Conservation (phyloP, 2,329 filamentous ascomycete species). For the Tolypocladium amazonense region DNA sequence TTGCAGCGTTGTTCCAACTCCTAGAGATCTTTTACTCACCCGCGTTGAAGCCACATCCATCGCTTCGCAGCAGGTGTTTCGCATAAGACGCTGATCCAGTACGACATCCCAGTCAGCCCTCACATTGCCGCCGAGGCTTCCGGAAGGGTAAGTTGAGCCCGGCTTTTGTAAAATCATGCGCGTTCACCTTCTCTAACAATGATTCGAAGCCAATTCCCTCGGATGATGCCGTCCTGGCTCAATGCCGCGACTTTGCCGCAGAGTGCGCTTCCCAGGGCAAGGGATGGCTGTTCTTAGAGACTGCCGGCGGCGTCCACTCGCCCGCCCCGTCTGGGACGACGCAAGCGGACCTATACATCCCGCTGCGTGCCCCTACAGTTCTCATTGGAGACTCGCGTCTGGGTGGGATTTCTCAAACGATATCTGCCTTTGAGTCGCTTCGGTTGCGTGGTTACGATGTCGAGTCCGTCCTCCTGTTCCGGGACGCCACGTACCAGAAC, state of each 20-base stretch:
- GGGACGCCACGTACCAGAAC: slow-evolving; percentile 56
- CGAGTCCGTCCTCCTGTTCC: slow-evolving; percentile 58
- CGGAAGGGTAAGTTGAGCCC: slow-evolving; percentile 25
- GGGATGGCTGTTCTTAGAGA: slow-evolving; percentile 65
- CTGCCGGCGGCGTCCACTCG: slow-evolving; percentile 73
- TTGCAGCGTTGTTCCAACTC: background rate
- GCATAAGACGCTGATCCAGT: slow-evolving; percentile 55
- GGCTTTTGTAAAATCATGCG: slow-evolving; percentile 1
- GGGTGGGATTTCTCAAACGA: slow-evolving; percentile 71
- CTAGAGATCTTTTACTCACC: background rate
- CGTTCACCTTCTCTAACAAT: background rate
- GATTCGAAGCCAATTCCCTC: slow-evolving; percentile 33
- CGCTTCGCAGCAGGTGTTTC: slow-evolving; percentile 42
- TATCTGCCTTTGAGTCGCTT: slow-evolving; percentile 71
- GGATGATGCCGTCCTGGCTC: slow-evolving; percentile 37
- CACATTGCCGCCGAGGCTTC: slow-evolving; percentile 54
- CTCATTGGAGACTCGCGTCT: slow-evolving; percentile 66
- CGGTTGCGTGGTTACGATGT: slow-evolving; percentile 71
- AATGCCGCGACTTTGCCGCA: slow-evolving; percentile 25
- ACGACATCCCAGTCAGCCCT: slow-evolving; percentile 64
- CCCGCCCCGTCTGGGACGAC: slow-evolving; percentile 65
- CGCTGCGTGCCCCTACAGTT: slow-evolving; percentile 61
- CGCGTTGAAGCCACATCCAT: slow-evolving; percentile 47
- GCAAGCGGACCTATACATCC: slow-evolving; percentile 68
- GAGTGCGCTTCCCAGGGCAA: slow-evolving; percentile 28